phyloP scores from a whole-genome alignment of 1,139 yeast species.

The Hansenula lynferdii region DNA sequence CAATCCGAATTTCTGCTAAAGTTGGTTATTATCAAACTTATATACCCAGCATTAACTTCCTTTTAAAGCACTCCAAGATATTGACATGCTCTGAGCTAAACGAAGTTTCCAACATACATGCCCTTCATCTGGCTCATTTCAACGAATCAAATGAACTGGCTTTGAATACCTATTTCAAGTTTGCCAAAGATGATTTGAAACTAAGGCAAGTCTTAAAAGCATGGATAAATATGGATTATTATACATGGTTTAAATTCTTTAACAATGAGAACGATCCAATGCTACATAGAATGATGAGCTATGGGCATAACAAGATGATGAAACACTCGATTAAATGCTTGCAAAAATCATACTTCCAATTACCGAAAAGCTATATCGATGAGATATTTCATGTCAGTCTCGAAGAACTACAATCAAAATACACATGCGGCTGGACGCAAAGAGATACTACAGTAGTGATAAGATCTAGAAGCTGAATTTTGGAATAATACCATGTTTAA shows the following conservation, averaged over 20 bases:
- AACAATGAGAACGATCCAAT: constrained; percentile 22
- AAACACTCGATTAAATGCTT: constrained; percentile 29
- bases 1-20: constrained; percentile 41
- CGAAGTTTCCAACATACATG: constrained; percentile 37
- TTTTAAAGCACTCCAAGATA: constrained; percentile 25
- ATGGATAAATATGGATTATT: constrained; percentile 37
- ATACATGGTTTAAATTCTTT: constrained; percentile 36
- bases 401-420: constrained; percentile 3
- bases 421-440: constrained; percentile 12
- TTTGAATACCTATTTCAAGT: constrained; percentile 28
- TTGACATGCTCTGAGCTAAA: constrained; percentile 30
- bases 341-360: constrained; percentile 33
- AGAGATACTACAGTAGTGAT: constrained; percentile 9
- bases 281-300: constrained; percentile 37
- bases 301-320: constrained; percentile 34
- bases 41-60: constrained; percentile 44
- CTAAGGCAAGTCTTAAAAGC: constrained; percentile 28
- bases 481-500: too few relatives aligned
- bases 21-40: constrained; percentile 54
- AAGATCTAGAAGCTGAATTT: constrained; percentile 10
- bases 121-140: constrained; percentile 46
- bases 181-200: constrained; percentile 25
- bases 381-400: constrained; percentile 9
- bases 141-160: constrained; percentile 35
- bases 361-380: constrained; percentile 13